These are phyloP conservation scores for Eucalyptus sp. DNA, from an alignment of 345 rosid genomes.

Conservation along the genomic window DNA sequence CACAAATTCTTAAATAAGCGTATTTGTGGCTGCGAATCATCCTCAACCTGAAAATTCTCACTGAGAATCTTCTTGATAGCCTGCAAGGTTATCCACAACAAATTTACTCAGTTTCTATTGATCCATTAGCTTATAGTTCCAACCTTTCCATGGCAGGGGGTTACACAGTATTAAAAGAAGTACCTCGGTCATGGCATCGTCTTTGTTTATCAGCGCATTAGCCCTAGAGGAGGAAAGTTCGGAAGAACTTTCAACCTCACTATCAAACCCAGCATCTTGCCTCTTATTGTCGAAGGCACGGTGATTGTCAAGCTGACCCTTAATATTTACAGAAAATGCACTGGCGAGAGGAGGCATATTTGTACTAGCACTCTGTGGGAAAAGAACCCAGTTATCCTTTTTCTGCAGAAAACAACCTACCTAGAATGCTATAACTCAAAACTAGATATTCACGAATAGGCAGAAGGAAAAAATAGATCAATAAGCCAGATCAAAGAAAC, in stretches of 20 bases:
- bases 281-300: neutral
- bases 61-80: constrained; percentile 58
- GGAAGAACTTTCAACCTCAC: neutral
- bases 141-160: neutral
- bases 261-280: neutral
- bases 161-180: neutral
- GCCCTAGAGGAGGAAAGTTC: neutral
- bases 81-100: constrained; percentile 21
- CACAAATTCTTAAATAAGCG: constrained; percentile 80
- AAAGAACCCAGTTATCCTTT: neutral
- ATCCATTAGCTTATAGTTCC: neutral
- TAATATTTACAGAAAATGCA: neutral
- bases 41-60: constrained; percentile 47
- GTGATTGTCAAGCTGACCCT: neutral
- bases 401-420: neutral
- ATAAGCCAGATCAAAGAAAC: neutral
- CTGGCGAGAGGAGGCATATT: neutral
- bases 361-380: neutral
- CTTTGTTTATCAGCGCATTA: constrained; percentile 19
- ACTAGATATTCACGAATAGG: neutral
- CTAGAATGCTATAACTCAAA: neutral
- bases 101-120: neutral
- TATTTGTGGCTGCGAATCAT: constrained; percentile 43
- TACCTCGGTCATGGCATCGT: constrained; percentile 60
- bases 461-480: neutral